These are phyloP conservation scores for Pseudogymnoascus sp. DNA, from an alignment of 2,329 filamentous ascomycete species.

Conservation along the genomic window DNA sequence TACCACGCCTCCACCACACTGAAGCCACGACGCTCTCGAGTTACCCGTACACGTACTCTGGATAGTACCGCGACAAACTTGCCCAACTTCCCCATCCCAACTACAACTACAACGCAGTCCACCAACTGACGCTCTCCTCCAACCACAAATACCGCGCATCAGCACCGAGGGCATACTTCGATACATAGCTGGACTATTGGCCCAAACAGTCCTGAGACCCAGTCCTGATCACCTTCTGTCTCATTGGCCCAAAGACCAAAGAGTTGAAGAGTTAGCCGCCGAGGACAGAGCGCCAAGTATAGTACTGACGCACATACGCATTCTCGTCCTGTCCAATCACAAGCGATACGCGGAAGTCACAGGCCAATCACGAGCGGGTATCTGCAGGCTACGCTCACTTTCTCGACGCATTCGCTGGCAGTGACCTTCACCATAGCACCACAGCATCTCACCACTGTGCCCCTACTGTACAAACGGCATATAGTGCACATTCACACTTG, in stretches of 20 bases:
- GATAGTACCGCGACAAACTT: not conserved
- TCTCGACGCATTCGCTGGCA: not conserved
- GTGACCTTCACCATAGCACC: not conserved
- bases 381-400: not conserved
- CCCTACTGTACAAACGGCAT: not conserved
- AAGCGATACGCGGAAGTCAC: not conserved
- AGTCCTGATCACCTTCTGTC: not conserved
- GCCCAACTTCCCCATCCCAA: not conserved
- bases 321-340: not conserved
- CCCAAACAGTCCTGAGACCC: not conserved
- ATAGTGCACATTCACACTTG: not conserved
- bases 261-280: constrained; percentile 1
- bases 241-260: not conserved
- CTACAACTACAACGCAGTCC: not conserved
- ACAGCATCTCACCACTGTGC: not conserved
- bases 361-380: not conserved
- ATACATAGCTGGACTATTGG: not conserved
- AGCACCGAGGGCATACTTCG: not conserved
- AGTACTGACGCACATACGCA: not conserved
- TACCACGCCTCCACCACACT: not conserved
- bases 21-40: not conserved
- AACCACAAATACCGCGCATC: not conserved
- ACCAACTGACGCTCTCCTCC: not conserved
- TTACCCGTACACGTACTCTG: not conserved
- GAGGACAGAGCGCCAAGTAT: constrained; percentile 1